phyloP scores from a whole-genome alignment of 2,329 filamentous ascomycete species.

The Trichoderma gracile region DNA sequence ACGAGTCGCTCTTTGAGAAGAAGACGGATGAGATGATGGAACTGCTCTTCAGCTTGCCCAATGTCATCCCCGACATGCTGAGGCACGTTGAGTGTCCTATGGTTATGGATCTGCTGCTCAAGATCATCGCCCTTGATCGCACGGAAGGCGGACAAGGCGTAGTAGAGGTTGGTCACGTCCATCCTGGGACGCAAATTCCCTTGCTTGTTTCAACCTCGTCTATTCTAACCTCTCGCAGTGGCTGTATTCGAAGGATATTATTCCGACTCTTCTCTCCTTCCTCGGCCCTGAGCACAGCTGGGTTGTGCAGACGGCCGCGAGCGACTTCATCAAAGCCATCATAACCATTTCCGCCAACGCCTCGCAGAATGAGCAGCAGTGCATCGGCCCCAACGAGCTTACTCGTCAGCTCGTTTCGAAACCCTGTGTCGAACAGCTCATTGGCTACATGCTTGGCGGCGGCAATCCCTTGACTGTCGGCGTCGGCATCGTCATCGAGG shows the following conservation, averaged over 20 bases:
- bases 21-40: constrained; percentile 97
- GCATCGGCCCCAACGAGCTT: constrained; percentile 95
- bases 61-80: constrained; percentile 80
- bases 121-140: constrained; percentile 95
- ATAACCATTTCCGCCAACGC: constrained; percentile 99
- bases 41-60: constrained; percentile 80
- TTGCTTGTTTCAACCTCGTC: neutral
- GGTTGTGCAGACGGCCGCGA: constrained; percentile 92
- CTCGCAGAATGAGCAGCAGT: constrained; percentile 97
- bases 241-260: constrained; percentile 85
- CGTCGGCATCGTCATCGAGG: constrained; percentile 96
- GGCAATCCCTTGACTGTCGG: constrained; percentile 94
- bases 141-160: constrained; percentile 88
- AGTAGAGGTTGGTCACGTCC: constrained; percentile 69
- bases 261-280: constrained; percentile 83
- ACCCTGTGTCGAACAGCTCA: constrained; percentile 78
- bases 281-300: constrained; percentile 81
- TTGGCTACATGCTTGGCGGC: constrained; percentile 86
- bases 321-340: constrained; percentile 97
- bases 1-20: constrained; percentile 94
- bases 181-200: neutral
- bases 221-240: constrained; percentile 57
- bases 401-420: constrained; percentile 92
- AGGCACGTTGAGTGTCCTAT: constrained; percentile 95
- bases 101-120: constrained; percentile 95